Conservation (phyloP, 2,329 filamentous ascomycete species). For the Exserohilum turcica region DNA sequence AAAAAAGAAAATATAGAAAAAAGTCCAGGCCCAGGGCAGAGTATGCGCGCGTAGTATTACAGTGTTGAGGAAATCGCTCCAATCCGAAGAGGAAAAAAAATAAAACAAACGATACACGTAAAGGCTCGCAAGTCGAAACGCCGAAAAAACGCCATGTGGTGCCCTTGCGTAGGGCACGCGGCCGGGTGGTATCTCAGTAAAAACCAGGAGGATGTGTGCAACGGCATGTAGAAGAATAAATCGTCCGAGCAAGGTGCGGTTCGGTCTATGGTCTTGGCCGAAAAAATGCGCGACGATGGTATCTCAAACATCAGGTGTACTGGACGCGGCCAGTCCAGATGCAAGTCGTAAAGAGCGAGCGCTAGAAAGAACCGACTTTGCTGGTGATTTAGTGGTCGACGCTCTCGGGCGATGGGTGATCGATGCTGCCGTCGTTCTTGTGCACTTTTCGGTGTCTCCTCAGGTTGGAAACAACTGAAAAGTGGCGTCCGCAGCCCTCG, state of each 20-base stretch:
- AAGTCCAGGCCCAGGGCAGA: conserved; percentile 7
- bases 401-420: conserved; percentile 56
- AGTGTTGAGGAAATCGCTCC: conserved; percentile 31
- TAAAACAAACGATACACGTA: conserved; percentile 38
- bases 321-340: conserved; percentile 10
- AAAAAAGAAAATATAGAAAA: conserved; percentile 1
- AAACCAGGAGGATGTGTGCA: conserved; percentile 26
- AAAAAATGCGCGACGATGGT: conserved; percentile 42
- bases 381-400: conserved; percentile 34
- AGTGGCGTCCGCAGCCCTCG: conserved; percentile 91
- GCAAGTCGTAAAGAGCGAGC: conserved; percentile 3
- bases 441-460: conserved; percentile 96
- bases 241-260: conserved; percentile 36
- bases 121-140: conserved; percentile 22
- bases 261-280: conserved; percentile 33
- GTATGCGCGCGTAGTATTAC: conserved; percentile 39
- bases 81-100: conserved; percentile 19
- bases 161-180: conserved; percentile 9
- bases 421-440: conserved; percentile 67
- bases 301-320: conserved; percentile 40
- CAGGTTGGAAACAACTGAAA: conserved; percentile 95
- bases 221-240: conserved; percentile 39
- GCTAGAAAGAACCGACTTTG: conserved; percentile 14
- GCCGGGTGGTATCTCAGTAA: conserved; percentile 33
- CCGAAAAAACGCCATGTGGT: conserved; percentile 26